Percentiles rank a stretch among this genome's conserved stretches.
These are phyloP conservation scores for Schwanniomyces polymorphus DNA, from an alignment of 805 yeast genomes.

Conservation along the genomic window DNA sequence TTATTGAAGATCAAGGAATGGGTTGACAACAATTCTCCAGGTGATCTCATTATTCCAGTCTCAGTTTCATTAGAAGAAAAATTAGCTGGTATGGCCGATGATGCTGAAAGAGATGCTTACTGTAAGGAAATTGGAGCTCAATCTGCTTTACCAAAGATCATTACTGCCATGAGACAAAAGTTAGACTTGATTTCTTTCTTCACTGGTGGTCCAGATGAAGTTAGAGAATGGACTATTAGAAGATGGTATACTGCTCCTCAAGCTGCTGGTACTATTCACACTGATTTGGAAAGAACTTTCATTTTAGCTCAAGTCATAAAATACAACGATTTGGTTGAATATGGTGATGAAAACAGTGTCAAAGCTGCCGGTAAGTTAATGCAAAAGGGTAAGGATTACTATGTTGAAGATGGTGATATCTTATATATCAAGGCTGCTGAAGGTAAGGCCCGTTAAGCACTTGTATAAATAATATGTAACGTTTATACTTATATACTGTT, in stretches of 20 bases:
- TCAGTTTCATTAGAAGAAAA: conserved; percentile 91
- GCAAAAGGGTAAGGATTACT: conserved; percentile 93
- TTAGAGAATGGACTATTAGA: conserved; percentile 97
- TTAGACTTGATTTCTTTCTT: conserved; percentile 88
- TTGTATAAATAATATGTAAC: not conserved
- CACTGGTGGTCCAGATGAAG: conserved; percentile 96
- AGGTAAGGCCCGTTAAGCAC: conserved; percentile 63
- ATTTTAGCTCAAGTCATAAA: conserved; percentile 90
- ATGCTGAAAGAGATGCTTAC: conserved; percentile 77
- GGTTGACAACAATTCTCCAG: conserved; percentile 87
- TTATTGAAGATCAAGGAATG: conserved; percentile 81
- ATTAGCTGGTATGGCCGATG: conserved; percentile 82
- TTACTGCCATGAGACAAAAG: conserved; percentile 82
- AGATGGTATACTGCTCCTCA: conserved; percentile 93
- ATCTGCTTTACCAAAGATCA: conserved; percentile 84
- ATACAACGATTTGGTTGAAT: conserved; percentile 73
- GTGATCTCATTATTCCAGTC: conserved; percentile 84
- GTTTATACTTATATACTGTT: not conserved
- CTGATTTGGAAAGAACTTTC: conserved; percentile 92
- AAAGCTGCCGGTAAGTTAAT: conserved; percentile 85
- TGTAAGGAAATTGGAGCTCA: conserved; percentile 69
- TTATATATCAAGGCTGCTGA: conserved; percentile 93
- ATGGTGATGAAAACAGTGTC: conserved; percentile 74
- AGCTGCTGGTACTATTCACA: conserved; percentile 98
- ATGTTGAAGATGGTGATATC: conserved; percentile 93